Evolutionary conservation across 2,329 filamentous ascomycete species (phyloP), one percentile per base, ranked within the genome.

Genomic region (Coniochaeta hoffmannii): DNA sequence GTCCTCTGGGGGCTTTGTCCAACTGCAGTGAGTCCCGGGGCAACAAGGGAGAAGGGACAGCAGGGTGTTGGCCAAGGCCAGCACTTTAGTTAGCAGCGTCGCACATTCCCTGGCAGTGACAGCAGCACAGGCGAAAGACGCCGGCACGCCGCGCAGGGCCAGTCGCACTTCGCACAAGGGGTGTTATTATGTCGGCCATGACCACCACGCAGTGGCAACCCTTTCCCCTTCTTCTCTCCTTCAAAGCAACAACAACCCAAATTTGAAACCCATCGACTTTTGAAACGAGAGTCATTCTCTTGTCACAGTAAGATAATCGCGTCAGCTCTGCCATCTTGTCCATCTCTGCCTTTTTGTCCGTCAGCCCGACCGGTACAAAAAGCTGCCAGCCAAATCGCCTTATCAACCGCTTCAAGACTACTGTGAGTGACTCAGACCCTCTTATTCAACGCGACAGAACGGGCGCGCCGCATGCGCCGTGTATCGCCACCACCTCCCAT

Each of bases 271-370:
- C 66, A 68, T 69, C 67, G 69, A 69, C 59, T 72, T 73, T 76
- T 71, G 67, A 67, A 75, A 71, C 70, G 72, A 80, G 79, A 80
- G 75, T 79, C 69, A 71, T 73, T n/a, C 75, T 75, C 72, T 73
- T 76, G 79, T 83, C 80, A 80, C 80, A 80, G 80, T 78, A 75
- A 73, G 79, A 78, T 77, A 71, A 72, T 82, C 78, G 75, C 78
- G 73, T 70, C 79, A 81, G 78, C 76, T 69, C 66, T 72, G 74
- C 73, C 72, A 70, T 66, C 70, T 51, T 51, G 70, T 66, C 66
- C 58, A 59, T 61, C 56, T n/a, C 53, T 54, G 59, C 62, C 66
- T 68, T 70, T n/a, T 71, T 66, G 59, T 55, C 61, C 61, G 61
- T 61, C 65, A 60, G 63, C 58, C 56, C 56, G 57, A 60, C 58